A percentile compares a stretch with the other conserved stretches of the same genome.
Conservation (phyloP, 805 yeast species). For the Phaffomyces opuntiae region DNA sequence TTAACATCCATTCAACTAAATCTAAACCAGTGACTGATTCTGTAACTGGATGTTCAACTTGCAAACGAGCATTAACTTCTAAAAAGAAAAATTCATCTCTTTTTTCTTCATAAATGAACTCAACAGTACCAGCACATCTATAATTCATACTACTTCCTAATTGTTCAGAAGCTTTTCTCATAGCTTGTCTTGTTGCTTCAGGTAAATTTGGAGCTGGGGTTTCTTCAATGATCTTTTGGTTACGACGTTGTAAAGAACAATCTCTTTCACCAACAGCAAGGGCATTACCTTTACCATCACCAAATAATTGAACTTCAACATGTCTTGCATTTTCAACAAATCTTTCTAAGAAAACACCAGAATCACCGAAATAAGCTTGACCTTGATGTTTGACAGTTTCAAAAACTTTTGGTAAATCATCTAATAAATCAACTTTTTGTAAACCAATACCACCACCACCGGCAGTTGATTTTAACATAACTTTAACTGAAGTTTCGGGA, state of each 20-base stretch:
- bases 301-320: slow-evolving; percentile 94
- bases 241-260: slow-evolving; percentile 95
- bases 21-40: slow-evolving; percentile 93
- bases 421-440: slow-evolving; percentile 82
- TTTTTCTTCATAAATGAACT: slow-evolving; percentile 81
- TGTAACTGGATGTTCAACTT: slow-evolving; percentile 96
- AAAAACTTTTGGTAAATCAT: slow-evolving; percentile 77
- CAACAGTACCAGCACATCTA: slow-evolving; percentile 97
- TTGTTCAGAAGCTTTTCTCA: slow-evolving; percentile 81
- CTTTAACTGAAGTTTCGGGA: slow-evolving; percentile 54
- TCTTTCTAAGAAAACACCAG: slow-evolving; percentile 92
- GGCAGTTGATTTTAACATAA: slow-evolving; percentile 96
- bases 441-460: slow-evolving; percentile 99
- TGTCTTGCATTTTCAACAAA: slow-evolving; percentile 94
- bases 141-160: slow-evolving; percentile 79
- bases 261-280: slow-evolving; percentile 96
- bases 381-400: slow-evolving; percentile 94
- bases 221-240: slow-evolving; percentile 93
- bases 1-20: slow-evolving; percentile 94
- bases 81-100: slow-evolving; percentile 89
- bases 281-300: slow-evolving; percentile 91
- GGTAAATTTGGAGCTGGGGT: slow-evolving; percentile 97
- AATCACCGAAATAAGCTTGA: slow-evolving; percentile 83
- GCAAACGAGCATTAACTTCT: slow-evolving; percentile 94
- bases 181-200: slow-evolving; percentile 59